These are phyloP conservation scores for Salicornia ramosissima DNA, from an alignment of 148 eudicot species.

Conservation along the genomic window DNA sequence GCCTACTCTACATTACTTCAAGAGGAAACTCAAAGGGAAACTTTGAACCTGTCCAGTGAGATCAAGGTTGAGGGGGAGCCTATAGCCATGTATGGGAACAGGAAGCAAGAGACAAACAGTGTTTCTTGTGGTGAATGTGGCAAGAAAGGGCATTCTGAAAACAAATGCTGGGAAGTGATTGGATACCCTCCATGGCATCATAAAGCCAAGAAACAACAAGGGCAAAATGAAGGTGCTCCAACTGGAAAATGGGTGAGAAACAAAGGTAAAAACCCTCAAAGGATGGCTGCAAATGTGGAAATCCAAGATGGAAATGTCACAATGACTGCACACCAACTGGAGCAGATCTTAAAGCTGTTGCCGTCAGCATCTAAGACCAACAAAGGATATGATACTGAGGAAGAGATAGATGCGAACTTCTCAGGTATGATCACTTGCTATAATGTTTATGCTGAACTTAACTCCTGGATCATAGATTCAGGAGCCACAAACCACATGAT, in stretches of 20 bases:
- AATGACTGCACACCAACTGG: neutral
- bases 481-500: neutral
- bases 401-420: neutral
- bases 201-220: neutral
- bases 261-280: neutral
- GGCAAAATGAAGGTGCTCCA: neutral
- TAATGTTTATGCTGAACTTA: neutral
- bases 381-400: neutral
- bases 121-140: neutral
- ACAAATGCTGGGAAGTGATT: neutral
- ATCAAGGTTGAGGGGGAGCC: neutral
- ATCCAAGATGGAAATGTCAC: neutral
- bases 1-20: neutral
- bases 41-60: too few relatives aligned
- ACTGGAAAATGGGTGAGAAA: accelerated
- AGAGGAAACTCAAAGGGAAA: neutral
- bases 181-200: neutral
- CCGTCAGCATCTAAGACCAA: neutral
- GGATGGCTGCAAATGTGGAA: neutral
- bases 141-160: too few relatives aligned
- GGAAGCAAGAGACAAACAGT: too few relatives aligned
- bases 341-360: neutral
- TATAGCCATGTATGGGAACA: neutral
- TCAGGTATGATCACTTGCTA: neutral
- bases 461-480: neutral